Evolutionary conservation across 495 filamentous ascomycete genomes (phyloP), one percentile per base, ranked within the genome.

Genomic region (Podospora fimiseda): DNA sequence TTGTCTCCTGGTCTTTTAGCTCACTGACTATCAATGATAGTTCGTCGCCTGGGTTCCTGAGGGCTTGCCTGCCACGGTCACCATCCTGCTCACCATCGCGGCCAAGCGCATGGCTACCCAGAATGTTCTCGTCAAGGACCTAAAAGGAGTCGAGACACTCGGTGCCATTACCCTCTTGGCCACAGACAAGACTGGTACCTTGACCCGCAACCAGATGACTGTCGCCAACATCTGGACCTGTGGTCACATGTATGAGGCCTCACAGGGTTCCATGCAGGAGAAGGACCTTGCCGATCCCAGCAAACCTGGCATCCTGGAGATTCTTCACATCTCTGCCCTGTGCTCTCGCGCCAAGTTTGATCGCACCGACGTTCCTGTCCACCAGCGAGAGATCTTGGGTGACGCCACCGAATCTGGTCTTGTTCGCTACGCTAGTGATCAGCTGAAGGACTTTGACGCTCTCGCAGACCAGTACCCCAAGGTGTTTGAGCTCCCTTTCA

Each of bases 171-270:
- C 53, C n/a, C 27, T 70, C 9, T 40, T 70, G 22, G 38, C 68
- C 7, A 61, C 81, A 14, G 82, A 85, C 66, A 85, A 85, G 62
- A 85, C 82, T 3, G 82, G 82, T 22, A 85, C 80, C 3, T 61
- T 83, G 19, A 83, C 80, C n/a, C 75, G 78, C 54, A 79, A 79
- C 43, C 76, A 78, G 55, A 82, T 83, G 80, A 70, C 79, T 51
- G 70, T 75, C 2, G 69, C 69, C 42, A 80, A 78, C 54, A 70
- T 79, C 3, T 74, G 72, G 65, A 68, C 76, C 13, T 60, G 68
- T 41, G 63, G 67, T 45, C 67, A 64, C 21, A 56, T 70, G 24
- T 66, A 69, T 50, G 68, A 64, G 15, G 59, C 65, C 16, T 55
- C 60, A 1, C 61, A 58, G 30, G 61, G 56, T n/a, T 48, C 45